Evolutionary conservation across 345 rosid genomes (phyloP), one percentile per base, ranked within the genome.

Genomic region (Camelina neglecta): DNA sequence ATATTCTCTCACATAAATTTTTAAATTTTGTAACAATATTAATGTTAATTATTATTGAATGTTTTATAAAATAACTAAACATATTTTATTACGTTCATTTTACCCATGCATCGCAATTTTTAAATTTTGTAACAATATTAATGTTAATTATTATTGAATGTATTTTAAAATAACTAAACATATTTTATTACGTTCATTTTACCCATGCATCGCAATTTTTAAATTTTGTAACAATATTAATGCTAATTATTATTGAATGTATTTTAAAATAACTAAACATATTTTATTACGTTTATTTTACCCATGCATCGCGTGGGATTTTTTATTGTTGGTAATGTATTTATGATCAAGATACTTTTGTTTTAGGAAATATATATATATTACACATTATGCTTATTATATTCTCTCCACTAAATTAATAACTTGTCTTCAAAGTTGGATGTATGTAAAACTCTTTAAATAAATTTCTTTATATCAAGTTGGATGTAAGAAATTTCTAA

Each of bases 371-470:
- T 18, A 15, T 18, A 15, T 31, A n/a, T 65, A 4, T 9, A 26
- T 26, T 29, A 11, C 35, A 11, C 24, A 65, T 29, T 55, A 67
- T 13, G 56, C n/a, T 0, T 65, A 35, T 6, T 35, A 7, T 65
- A 35, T 6, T 35, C 9, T 29, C 31, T 15, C 60, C 57, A 16
- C 16, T 48, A 29, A 16, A 16, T 31, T 47, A 64, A 4, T 21
- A 42, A 16, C 31, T 62, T 62, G 9, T 21, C 3, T 48, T 35
- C 36, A 67, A 67, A 67, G 60, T 36, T 51, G 60, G 15, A 21
- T 21, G 23, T 21, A 35, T 35, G 38, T 20, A 18, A 66, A 23
- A 8, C 18, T 55, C 2, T 65, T 8, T 35, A 29, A 36, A 47
- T 18, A 29, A 3, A 35, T 24, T 65, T 10, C n/a, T 48, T 66